Evolutionary conservation across 805 yeast species (phyloP).

Genomic region (Pichia exigua): DNA sequence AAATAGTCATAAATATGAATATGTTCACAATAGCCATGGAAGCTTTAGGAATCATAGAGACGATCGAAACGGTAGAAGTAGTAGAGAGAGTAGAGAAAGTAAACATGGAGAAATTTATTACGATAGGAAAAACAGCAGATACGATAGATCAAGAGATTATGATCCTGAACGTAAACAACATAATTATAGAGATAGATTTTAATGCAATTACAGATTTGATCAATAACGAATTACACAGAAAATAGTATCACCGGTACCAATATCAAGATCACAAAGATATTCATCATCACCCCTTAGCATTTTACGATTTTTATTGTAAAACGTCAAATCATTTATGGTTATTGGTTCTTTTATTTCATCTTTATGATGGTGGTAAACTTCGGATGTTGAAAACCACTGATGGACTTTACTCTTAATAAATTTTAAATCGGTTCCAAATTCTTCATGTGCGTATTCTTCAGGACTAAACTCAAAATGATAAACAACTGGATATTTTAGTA

Average conservation of each 20-base stretch:
- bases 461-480: conserved; percentile 78
- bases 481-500: conserved; percentile 33
- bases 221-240: conserved; percentile 26
- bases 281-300: conserved; percentile 33
- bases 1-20: background rate
- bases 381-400: conserved; percentile 42
- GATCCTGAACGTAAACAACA: background rate
- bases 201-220: background rate
- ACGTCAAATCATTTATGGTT: conserved; percentile 25
- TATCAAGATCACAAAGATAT: conserved; percentile 42
- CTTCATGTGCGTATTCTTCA: conserved; percentile 69
- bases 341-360: conserved; percentile 11
- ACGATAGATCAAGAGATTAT: background rate
- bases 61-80: background rate
- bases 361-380: conserved; percentile 21
- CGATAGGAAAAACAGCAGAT: background rate
- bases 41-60: background rate
- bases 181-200: conserved; percentile 3
- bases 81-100: background rate
- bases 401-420: conserved; percentile 53
- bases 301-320: conserved; percentile 29
- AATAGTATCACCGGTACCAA: conserved; percentile 45
- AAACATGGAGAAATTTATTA: background rate
- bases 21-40: background rate
- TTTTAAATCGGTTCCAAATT: conserved; percentile 59